Conservation (phyloP, 768 basidiomycete genomes). For the Hypholoma fasciculare region DNA sequence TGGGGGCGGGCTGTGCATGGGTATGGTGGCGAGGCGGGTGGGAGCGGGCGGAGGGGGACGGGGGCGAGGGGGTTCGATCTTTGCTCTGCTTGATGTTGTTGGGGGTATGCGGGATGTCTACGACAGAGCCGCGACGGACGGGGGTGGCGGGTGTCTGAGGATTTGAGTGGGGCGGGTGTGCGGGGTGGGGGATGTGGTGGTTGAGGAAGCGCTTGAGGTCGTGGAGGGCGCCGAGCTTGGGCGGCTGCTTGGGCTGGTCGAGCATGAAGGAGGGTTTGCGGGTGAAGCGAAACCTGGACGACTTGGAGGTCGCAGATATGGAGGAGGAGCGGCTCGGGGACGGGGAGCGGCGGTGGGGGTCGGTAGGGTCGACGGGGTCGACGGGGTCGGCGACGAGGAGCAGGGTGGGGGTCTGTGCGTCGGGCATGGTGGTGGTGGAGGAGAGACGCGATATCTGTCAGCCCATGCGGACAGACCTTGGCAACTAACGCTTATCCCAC, state of each 20-base stretch:
- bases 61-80: slow-evolving; percentile 37
- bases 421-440: slow-evolving; percentile 2
- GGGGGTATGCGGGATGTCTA: slow-evolving; percentile 16
- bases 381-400: slow-evolving; percentile 1
- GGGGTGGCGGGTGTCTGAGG: slow-evolving; percentile 20
- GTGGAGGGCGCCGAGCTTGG: slow-evolving; percentile 70
- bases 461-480: slow-evolving; percentile 4
- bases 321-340: slow-evolving; percentile 22
- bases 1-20: slow-evolving; percentile 25
- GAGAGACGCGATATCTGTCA: slow-evolving; percentile 2
- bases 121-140: slow-evolving; percentile 11
- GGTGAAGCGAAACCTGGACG: slow-evolving; percentile 23
- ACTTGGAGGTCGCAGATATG: slow-evolving; percentile 16
- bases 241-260: slow-evolving; percentile 13
- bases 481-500: slow-evolving; percentile 3
- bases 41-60: slow-evolving; percentile 13
- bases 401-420: background rate
- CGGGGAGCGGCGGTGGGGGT: slow-evolving; percentile 17
- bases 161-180: slow-evolving; percentile 29
- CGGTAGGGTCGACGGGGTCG: slow-evolving; percentile 4
- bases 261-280: slow-evolving; percentile 21
- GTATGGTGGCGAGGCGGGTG: slow-evolving; percentile 13
- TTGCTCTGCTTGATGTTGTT: slow-evolving; percentile 41
- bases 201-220: slow-evolving; percentile 96
- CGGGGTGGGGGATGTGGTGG: slow-evolving; percentile 76